phyloP scores from a whole-genome alignment of 2,329 filamentous ascomycete genomes.

The Microdochium nivale region DNA sequence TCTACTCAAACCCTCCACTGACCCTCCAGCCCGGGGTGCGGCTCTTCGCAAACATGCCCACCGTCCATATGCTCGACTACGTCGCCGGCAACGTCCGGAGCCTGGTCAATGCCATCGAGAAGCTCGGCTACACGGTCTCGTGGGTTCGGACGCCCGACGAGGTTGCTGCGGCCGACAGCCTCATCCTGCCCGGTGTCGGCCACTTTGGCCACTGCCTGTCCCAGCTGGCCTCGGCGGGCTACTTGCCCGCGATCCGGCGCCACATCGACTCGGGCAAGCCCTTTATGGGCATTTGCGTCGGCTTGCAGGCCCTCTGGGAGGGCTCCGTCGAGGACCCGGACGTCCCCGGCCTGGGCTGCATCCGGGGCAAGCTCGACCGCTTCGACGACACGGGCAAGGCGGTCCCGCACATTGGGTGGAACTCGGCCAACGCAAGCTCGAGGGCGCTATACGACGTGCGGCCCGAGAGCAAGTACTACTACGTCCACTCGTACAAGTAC shows the following conservation, averaged over 20 bases:
- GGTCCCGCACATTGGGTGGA: slow-evolving; percentile 99
- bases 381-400: slow-evolving; percentile 75
- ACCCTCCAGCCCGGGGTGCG: background rate
- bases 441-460: slow-evolving; percentile 65
- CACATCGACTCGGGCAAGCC: slow-evolving; percentile 90
- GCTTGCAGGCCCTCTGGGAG: slow-evolving; percentile 81
- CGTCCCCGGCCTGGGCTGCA: slow-evolving; percentile 66
- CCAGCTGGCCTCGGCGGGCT: slow-evolving; percentile 74
- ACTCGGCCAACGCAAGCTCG: slow-evolving; percentile 64
- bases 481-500: slow-evolving; percentile 90
- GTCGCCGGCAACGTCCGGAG: slow-evolving; percentile 95
- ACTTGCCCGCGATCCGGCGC: slow-evolving; percentile 69
- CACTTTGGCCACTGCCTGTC: slow-evolving; percentile 95
- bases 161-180: slow-evolving; percentile 78
- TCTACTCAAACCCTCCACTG: background rate
- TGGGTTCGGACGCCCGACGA: slow-evolving; percentile 85
- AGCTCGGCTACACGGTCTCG: slow-evolving; percentile 84
- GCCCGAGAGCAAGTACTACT: slow-evolving; percentile 91
- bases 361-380: slow-evolving; percentile 61
- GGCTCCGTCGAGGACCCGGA: slow-evolving; percentile 71
- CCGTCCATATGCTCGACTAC: slow-evolving; percentile 74
- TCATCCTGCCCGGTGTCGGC: slow-evolving; percentile 92
- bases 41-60: slow-evolving; percentile 52
- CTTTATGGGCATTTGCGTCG: slow-evolving; percentile 97
- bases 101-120: slow-evolving; percentile 95